Base-by-base conservation (phyloP, 1,284 basidiomycete genomes). In the Ustilago cynodontis region DNA sequence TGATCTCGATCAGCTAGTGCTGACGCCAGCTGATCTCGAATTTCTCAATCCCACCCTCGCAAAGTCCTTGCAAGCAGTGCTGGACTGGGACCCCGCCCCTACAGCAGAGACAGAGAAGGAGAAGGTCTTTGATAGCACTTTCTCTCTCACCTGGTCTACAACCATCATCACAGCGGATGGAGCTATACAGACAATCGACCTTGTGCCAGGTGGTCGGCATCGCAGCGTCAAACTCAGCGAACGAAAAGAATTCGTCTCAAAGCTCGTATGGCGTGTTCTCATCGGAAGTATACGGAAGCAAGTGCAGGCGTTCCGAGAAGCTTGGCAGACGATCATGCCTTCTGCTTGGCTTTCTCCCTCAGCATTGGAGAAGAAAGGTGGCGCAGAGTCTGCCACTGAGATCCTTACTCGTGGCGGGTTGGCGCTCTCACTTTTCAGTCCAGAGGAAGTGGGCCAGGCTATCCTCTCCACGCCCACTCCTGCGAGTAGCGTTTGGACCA, bases 81-180 rank as follows among this genome's bases (percentile, higher is more conserved):
- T 80, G 5, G 59, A 59, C 16, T 75, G 78, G 71, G 37, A 20
- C 20, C 57, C 56, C 9, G 2, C 24, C 18, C 49, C 58, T 22
- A 28, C 10, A 5, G 37, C 20, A 13, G 45, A n/a, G 9, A 35
- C 26, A 5, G 65, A 75, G 0, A 52, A 31, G 14, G 68, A 71
- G 1, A 47, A 43, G 16, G 20, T 24, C 50, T 77, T 77, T 16
- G 74, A 77, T 6, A 53, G 45, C 29, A 77, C 70, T 0, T 77
- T 77, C 20, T 63, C 70, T 7, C 60, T 77, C n/a, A 69, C 66
- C 18, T 77, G 74, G 74, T 72, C 69, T 37, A 69, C 74, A 3
- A 61, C 33, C 8, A 59, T 77, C 3, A 24, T 37, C 9, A 61
- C 50, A 4, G 55, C 28, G 1, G 31, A 53, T 2, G 73, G 69